A percentile compares a stretch with the other conserved stretches of the same genome.
Evolutionary conservation across 306 rosid species (phyloP).

Genomic region (Fragaria ananassa): DNA sequence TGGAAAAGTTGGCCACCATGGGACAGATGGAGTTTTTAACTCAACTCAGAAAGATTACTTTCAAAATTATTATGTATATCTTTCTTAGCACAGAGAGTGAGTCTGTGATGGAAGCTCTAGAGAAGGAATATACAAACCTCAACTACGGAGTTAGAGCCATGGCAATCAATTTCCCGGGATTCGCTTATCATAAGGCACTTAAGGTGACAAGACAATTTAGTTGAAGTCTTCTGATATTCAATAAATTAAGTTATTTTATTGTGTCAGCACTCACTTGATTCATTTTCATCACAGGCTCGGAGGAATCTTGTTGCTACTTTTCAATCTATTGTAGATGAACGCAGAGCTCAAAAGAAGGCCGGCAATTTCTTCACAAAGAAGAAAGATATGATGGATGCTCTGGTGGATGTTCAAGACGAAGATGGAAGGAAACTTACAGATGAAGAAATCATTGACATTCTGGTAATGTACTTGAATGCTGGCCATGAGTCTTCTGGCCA

Average conservation of each 20-base stretch:
- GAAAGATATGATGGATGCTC: constrained; percentile 84
- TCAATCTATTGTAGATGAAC: constrained; percentile 58
- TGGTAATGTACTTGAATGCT: constrained; percentile 90
- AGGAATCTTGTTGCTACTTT: constrained; percentile 56
- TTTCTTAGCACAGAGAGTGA: constrained; percentile 78
- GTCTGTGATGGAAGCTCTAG: constrained; percentile 59
- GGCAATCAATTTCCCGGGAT: constrained; percentile 82
- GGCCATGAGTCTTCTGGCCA: constrained; percentile 98
- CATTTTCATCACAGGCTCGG: constrained; percentile 52
- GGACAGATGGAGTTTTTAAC: constrained; percentile 73
- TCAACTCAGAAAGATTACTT: constrained; percentile 66
- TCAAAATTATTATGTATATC: constrained; percentile 71
- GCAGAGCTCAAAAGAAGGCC: constrained; percentile 39
- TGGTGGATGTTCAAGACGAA: constrained; percentile 71
- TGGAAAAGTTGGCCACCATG: constrained; percentile 71
- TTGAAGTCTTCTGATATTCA: neutral
- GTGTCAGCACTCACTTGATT: neutral
- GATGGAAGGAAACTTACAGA: constrained; percentile 63
- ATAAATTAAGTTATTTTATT: neutral
- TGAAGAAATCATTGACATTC: constrained; percentile 68
- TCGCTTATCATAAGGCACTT: constrained; percentile 69
- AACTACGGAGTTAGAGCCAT: constrained; percentile 85
- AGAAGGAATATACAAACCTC: constrained; percentile 68
- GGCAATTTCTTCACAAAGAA: constrained; percentile 10
- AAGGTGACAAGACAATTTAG: constrained; percentile 37